Evolutionary conservation across 1,284 basidiomycete species (phyloP).

Genomic region (Boletus sp.): DNA sequence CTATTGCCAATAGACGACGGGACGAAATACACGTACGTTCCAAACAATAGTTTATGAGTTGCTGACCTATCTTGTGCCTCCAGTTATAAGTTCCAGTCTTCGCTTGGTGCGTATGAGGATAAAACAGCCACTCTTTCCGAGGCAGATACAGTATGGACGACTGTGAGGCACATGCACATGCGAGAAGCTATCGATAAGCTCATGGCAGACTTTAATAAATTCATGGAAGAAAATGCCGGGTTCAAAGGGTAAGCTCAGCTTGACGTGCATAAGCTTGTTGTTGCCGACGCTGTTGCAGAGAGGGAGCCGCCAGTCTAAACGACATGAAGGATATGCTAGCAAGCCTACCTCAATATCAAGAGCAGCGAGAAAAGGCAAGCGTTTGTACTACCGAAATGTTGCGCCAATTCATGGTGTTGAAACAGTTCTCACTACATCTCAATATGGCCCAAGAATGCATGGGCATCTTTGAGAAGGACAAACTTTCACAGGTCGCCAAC

Average conservation of each 20-base stretch:
- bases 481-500: conserved; percentile 79
- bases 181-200: conserved; percentile 96
- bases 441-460: conserved; percentile 99
- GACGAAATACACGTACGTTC: conserved; percentile 74
- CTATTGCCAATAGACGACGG: conserved; percentile 87
- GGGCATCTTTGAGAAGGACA: conserved; percentile 86
- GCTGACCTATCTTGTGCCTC: background rate
- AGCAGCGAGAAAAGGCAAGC: conserved; percentile 87
- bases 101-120: conserved; percentile 79
- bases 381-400: background rate
- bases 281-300: conserved; percentile 37
- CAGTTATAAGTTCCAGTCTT: conserved; percentile 86
- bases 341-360: conserved; percentile 90
- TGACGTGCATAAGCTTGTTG: background rate
- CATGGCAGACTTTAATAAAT: conserved; percentile 92
- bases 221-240: conserved; percentile 89
- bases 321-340: conserved; percentile 99
- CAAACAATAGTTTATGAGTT: background rate
- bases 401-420: background rate
- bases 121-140: conserved; percentile 84
- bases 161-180: conserved; percentile 96
- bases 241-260: conserved; percentile 69
- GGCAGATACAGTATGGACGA: conserved; percentile 86
- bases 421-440: conserved; percentile 89
- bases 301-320: conserved; percentile 84